Base-by-base conservation (phyloP, 768 basidiomycete species). In the Boletus tylopilopsis region DNA sequence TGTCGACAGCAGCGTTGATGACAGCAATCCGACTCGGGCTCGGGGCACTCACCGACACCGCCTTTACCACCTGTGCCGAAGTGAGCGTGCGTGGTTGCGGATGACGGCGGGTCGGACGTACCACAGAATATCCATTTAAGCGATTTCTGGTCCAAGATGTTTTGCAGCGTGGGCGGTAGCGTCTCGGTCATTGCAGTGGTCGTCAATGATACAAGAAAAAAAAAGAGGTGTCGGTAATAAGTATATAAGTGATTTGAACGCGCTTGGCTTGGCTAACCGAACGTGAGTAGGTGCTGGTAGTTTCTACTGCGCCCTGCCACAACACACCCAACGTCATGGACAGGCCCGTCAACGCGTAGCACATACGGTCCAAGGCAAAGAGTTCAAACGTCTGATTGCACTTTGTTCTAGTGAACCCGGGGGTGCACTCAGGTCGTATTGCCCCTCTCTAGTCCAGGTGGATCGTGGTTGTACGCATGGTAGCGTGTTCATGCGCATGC, bases 81-180 rank as follows among this genome's bases (percentile, higher is more conserved):
- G 46, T 18, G 35, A 36, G 42, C 30, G 34, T 55, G 42, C 62
- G 29, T 30, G 29, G 29, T 11, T 30, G 29, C 12, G 29, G 29
- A 13, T 13, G 29, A 13, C 13, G n/a, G 47, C 22, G 42, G 29
- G 42, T 50, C 51, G 25, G 6, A 80, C 88, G 51, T 70, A 82
- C 95, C 95, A 64, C 96, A 98, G 67, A 99, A 99, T 64, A 99
- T 97, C 95, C 95, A 99, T 68, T 97, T 96, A 53, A 97, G 71
- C 21, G 85, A 84, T 57, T 80, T 85, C 71, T 99, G 95, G 69
- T 97, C 94, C 25, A 99, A 73, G 42, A 99, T 75, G 65, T 96
- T 97, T 75, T 96, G 92, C 8, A 99, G 82, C 16, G 92, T 94
- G 18, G 95, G 84, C 15, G 81, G 78, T 35, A 95, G 79, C 2